These are phyloP conservation scores for Yamagishiella unicocca DNA, from an alignment of 139 green algal genomes.

Conservation along the genomic window DNA sequence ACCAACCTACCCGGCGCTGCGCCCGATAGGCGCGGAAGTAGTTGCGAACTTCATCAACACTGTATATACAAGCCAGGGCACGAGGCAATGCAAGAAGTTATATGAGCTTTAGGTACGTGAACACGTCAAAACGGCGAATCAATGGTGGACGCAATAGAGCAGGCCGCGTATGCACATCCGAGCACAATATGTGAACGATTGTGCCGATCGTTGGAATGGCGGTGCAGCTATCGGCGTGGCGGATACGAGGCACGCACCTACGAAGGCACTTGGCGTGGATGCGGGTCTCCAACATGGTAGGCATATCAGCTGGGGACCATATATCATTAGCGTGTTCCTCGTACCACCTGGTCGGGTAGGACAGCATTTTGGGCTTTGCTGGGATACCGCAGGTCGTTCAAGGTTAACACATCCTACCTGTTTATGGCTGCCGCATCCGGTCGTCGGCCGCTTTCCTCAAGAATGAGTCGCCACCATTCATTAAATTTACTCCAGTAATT, in stretches of 20 bases:
- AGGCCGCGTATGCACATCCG: no score
- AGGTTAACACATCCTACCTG: not conserved
- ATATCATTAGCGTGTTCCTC: slow-evolving; percentile 7
- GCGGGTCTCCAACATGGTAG: slow-evolving; percentile 30
- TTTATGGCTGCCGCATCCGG: slow-evolving; percentile 40
- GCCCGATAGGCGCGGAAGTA: slow-evolving; percentile 38
- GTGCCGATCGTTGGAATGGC: no score
- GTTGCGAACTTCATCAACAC: slow-evolving; percentile 33
- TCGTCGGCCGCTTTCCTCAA: slow-evolving; percentile 10
- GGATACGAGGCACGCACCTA: slow-evolving; percentile 13
- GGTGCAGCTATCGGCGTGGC: no score
- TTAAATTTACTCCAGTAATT: slow-evolving; percentile 43
- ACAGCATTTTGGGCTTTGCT: no score
- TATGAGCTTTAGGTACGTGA: no score
- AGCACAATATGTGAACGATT: no score
- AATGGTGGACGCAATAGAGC: no score
- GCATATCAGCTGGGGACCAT: slow-evolving; percentile 32
- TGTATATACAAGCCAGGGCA: no score
- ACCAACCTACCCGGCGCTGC: not conserved
- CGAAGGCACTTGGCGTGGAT: slow-evolving; percentile 38
- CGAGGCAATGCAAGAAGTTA: no score
- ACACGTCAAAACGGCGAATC: no score
- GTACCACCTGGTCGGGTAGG: slow-evolving; percentile 41
- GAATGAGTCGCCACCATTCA: slow-evolving; percentile 22
- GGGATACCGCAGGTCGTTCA: no score